These are phyloP conservation scores for Guillardia theta DNA, from an alignment of 78 protist species.

Conservation along the genomic window DNA sequence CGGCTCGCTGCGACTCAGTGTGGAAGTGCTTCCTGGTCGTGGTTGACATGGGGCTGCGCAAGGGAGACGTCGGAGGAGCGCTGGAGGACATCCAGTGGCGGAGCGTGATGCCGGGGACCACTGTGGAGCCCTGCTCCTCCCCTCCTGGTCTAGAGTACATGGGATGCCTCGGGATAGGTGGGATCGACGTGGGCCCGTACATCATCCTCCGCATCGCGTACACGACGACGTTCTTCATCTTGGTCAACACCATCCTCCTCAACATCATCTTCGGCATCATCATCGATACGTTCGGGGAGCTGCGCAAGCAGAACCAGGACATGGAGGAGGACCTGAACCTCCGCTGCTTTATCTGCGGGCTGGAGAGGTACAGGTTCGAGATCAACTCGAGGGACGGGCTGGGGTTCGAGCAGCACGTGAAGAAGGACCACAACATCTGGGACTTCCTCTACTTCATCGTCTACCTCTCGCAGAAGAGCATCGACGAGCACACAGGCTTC, in stretches of 20 bases:
- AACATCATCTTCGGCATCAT: neutral
- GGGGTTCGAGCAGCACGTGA: neutral
- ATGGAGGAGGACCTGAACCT: neutral
- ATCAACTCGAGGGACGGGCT: neutral
- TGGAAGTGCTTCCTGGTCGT: conserved; percentile 23
- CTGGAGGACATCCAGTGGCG: conserved; percentile 9
- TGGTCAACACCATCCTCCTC: neutral
- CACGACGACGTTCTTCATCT: neutral
- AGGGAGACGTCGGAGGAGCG: neutral
- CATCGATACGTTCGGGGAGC: conserved; percentile 16
- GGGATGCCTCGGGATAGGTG: neutral
- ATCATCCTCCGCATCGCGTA: neutral
- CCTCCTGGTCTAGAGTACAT: neutral
- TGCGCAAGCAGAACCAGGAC: neutral
- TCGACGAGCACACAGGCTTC: neutral
- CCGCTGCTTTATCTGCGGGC: neutral
- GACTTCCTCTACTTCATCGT: neutral
- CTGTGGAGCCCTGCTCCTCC: neutral
- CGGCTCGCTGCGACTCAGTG: neutral
- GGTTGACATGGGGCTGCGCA: conserved; percentile 1
- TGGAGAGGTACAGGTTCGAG: neutral
- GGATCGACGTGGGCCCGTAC: conserved; percentile 1
- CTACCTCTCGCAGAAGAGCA: neutral
- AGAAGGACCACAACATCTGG: conserved; percentile 17
- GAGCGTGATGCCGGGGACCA: neutral